phyloP scores from a whole-genome alignment of 306 rosid species.

The Acmispon strigosus region DNA sequence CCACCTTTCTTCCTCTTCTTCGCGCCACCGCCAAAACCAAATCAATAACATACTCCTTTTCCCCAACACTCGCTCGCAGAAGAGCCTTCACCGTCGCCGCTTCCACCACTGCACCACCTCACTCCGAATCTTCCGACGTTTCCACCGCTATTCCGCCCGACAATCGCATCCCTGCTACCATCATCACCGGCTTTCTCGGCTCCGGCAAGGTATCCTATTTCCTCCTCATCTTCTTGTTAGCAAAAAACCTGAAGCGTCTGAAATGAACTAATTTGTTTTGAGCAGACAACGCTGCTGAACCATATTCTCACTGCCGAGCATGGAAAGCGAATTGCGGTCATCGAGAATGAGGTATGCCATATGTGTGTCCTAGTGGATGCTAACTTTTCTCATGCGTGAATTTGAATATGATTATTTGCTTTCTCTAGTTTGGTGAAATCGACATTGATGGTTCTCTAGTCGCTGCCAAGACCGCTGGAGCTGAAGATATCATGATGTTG shows the following conservation, averaged over 20 bases:
- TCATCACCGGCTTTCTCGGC: conserved; percentile 90
- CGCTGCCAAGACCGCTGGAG: conserved; percentile 75
- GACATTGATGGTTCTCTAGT: conserved; percentile 96
- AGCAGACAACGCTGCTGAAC: conserved; percentile 83
- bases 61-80: conserved; percentile 20
- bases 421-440: conserved; percentile 75
- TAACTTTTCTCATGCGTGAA: background rate
- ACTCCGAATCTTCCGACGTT: conserved; percentile 48
- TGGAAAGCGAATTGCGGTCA: conserved; percentile 90
- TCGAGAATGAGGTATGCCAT: conserved; percentile 49
- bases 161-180: conserved; percentile 79
- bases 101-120: conserved; percentile 48
- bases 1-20: conserved; percentile 27
- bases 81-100: conserved; percentile 51
- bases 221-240: background rate
- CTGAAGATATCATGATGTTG: conserved; percentile 91
- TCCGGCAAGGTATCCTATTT: conserved; percentile 67
- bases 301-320: conserved; percentile 90
- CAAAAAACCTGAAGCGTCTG: background rate
- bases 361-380: too few species aligned
- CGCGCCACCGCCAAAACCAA: background rate
- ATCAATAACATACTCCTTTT: background rate
- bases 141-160: conserved; percentile 67
- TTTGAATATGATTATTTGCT: background rate
- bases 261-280: conserved; percentile 24